Base-by-base conservation (phyloP, 352 stramenopile species). In the Halophytophthora batemanensis region DNA sequence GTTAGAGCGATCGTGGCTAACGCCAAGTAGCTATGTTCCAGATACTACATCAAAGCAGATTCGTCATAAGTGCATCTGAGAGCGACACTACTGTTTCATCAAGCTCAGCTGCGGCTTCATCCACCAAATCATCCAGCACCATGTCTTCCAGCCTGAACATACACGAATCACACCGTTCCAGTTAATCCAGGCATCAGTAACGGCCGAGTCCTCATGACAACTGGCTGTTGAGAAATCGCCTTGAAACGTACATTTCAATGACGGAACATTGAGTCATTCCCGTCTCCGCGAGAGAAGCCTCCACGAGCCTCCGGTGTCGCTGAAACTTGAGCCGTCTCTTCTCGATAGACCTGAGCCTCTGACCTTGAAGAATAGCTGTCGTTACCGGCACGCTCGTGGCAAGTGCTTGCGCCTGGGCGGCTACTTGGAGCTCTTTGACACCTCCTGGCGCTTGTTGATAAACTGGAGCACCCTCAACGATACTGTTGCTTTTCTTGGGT, bases 191-290 rank as follows among this genome's bases (percentile, higher is more conserved):
- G 15, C 13, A 43, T 1, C 7, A 21, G 19, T 31, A 38, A 12
- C 40, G 8, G 19, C 8, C 19, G 25, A 50, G 23, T 29, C 13
- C 4, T 14, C 1, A 50, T 21, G 17, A 13, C 12, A 31, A 17
- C 12, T 21, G 17, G 15, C n/a, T 12, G 33, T 15, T 33, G 3
- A 10, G 2, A 45, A 25, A 23, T 31, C 4, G 25, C 25, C 25
- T 31, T 31, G 25, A 31, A 2, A 76, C 74, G 44, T 48, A 85
- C 77, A 86, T 76, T 57, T 88, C 77, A 43, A 88, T 77, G 18
- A 88, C 66, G 4, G 61, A 64, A 31, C 45, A 68, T 53, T 88
- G 77, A 29, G 77, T 35, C 72, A 86, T 82, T 15, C 75, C 75
- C 2, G 75, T 79, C 6, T 74, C 65, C 22, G 71, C 54, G 2